These are phyloP conservation scores for Colletotrichum echinochloae DNA, from an alignment of 2,329 filamentous ascomycete genomes.

Conservation along the genomic window DNA sequence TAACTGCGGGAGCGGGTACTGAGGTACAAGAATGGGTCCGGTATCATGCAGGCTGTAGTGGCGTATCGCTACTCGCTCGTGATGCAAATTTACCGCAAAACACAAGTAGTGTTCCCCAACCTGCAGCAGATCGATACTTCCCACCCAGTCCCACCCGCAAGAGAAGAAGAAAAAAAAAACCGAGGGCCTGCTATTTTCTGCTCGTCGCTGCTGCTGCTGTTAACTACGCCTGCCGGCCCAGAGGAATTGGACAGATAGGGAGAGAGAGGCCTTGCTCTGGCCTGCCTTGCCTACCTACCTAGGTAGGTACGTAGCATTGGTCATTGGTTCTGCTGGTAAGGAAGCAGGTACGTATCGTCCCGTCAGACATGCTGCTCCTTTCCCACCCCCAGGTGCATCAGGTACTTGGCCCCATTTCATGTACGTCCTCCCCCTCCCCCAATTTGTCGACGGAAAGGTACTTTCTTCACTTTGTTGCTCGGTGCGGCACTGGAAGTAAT, in stretches of 20 bases:
- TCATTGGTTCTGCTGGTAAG: slow-evolving; percentile 13
- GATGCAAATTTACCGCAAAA: neutral
- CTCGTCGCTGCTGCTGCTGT: neutral
- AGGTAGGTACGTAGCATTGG: slow-evolving; percentile 18
- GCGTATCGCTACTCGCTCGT: slow-evolving; percentile 20
- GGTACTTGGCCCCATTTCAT: slow-evolving; percentile 16
- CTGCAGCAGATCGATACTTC: slow-evolving; percentile 35
- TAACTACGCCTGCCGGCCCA: slow-evolving; percentile 25
- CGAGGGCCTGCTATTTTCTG: slow-evolving; percentile 23
- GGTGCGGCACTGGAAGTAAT: slow-evolving; percentile 17
- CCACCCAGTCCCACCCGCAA: slow-evolving; percentile 29
- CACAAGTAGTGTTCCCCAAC: slow-evolving; percentile 23
- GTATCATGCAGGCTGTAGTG: slow-evolving; percentile 37
- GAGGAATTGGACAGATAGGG: slow-evolving; percentile 13
- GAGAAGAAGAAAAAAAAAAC: slow-evolving; percentile 15
- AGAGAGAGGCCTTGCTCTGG: slow-evolving; percentile 7
- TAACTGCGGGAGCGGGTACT: slow-evolving; percentile 40
- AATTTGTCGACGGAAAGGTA: slow-evolving; percentile 5
- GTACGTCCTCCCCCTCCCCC: neutral
- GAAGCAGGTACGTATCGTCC: slow-evolving; percentile 19
- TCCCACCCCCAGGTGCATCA: slow-evolving; percentile 5
- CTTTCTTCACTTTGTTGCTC: slow-evolving; percentile 8
- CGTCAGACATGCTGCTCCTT: slow-evolving; percentile 3
- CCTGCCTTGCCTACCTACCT: neutral
- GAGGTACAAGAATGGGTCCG: slow-evolving; percentile 31